Percentiles rank a stretch among this genome's conserved stretches.
Conservation (phyloP, 1,139 yeast species). For the Lodderomyces oxycetoniae region DNA sequence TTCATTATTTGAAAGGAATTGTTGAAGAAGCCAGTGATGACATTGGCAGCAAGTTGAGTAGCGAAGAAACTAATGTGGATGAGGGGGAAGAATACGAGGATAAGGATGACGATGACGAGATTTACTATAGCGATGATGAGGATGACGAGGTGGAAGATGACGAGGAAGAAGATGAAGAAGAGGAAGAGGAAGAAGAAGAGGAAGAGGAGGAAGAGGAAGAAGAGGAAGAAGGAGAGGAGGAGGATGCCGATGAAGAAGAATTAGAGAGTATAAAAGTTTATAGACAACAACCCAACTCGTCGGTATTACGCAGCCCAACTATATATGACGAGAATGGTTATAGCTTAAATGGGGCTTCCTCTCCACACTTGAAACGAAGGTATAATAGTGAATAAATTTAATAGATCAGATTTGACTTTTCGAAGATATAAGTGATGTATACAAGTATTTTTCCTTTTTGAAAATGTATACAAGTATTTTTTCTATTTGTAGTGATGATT, state of each 20-base stretch:
- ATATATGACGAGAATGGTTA: constrained; percentile 24
- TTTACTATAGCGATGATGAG: constrained; percentile 11
- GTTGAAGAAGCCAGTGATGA: constrained; percentile 8
- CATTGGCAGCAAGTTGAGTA: background rate
- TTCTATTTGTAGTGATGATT: no score
- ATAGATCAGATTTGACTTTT: no score
- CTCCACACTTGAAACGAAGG: constrained; percentile 35
- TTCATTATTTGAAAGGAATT: constrained; percentile 1
- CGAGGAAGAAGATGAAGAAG: constrained; percentile 5
- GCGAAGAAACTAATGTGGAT: constrained; percentile 10
- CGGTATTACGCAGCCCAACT: constrained; percentile 1
- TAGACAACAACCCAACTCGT: background rate
- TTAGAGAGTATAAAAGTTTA: no score
- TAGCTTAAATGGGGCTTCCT: constrained; percentile 29
- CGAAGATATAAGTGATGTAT: no score
- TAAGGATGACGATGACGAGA: constrained; percentile 9
- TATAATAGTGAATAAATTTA: constrained; percentile 14
- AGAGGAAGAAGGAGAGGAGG: background rate
- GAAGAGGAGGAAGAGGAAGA: constrained; percentile 2
- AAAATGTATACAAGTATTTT: no score
- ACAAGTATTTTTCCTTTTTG: no score
- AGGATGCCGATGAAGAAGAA: background rate
- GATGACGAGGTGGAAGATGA: constrained; percentile 7
- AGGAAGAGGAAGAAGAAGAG: constrained; percentile 3
- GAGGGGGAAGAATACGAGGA: constrained; percentile 5